Evolutionary conservation across 1,139 yeast species (phyloP).

Genomic region (Candida sp.): DNA sequence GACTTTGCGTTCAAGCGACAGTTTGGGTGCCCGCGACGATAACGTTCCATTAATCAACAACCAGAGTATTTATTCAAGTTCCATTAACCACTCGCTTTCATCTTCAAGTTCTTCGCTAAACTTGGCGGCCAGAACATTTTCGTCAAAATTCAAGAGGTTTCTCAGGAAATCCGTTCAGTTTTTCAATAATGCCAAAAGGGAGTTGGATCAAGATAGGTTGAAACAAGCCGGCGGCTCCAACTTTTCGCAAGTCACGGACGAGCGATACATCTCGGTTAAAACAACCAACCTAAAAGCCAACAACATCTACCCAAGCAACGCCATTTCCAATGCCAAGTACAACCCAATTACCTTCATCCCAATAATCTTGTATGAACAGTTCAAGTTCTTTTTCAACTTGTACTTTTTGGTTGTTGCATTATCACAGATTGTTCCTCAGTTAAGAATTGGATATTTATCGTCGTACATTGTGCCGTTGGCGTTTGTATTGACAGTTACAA

Average conservation of each 20-base stretch:
- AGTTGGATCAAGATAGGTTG: slow-evolving; percentile 29
- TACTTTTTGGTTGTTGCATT: slow-evolving; percentile 93
- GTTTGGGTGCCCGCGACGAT: slow-evolving; percentile 21
- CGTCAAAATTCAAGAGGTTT: slow-evolving; percentile 18
- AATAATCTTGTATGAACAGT: slow-evolving; percentile 89
- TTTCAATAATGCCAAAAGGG: slow-evolving; percentile 30
- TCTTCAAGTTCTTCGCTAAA: slow-evolving; percentile 24
- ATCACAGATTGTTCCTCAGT: slow-evolving; percentile 90
- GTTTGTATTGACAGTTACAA: slow-evolving; percentile 89
- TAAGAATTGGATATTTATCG: slow-evolving; percentile 91
- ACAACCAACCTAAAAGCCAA: slow-evolving; percentile 24
- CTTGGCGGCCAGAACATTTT: slow-evolving; percentile 17
- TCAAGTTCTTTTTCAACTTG: slow-evolving; percentile 93
- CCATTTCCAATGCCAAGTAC: slow-evolving; percentile 94
- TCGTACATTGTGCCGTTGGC: slow-evolving; percentile 94
- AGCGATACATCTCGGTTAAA: slow-evolving; percentile 43
- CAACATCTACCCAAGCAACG: slow-evolving; percentile 66
- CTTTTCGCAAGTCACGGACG: slow-evolving; percentile 16
- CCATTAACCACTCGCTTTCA: slow-evolving; percentile 22
- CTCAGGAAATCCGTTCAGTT: slow-evolving; percentile 21
- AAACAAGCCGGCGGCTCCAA: slow-evolving; percentile 17
- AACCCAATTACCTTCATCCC: slow-evolving; percentile 91
- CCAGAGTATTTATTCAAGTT: slow-evolving; percentile 9
- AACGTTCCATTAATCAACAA: slow-evolving; percentile 33
- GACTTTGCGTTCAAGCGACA: slow-evolving; percentile 17